phyloP scores from a whole-genome alignment of 1,139 yeast species.

The Hanseniaspora uvarum region DNA sequence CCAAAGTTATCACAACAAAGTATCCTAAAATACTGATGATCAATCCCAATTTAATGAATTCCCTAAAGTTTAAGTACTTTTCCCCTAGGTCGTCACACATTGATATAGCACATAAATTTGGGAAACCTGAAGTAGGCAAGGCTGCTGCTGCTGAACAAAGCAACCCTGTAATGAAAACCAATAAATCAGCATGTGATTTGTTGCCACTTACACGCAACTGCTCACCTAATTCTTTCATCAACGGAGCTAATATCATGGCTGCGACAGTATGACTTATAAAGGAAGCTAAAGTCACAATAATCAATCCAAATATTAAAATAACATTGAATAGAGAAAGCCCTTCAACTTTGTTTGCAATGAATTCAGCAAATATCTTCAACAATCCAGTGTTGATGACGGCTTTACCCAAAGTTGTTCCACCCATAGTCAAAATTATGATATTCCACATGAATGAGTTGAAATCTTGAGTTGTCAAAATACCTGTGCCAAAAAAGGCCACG shows the following conservation, averaged over 20 bases:
- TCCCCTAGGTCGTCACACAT: constrained; percentile 84
- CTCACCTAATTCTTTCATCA: constrained; percentile 78
- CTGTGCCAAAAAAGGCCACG: constrained; percentile 77
- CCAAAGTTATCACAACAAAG: constrained; percentile 60
- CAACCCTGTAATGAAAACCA: constrained; percentile 76
- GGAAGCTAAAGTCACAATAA: constrained; percentile 76
- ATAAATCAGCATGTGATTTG: constrained; percentile 39
- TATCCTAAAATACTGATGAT: constrained; percentile 73
- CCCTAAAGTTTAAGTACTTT: constrained; percentile 70
- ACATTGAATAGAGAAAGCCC: constrained; percentile 59
- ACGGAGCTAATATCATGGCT: constrained; percentile 78
- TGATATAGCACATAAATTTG: constrained; percentile 89
- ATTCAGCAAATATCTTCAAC: constrained; percentile 61
- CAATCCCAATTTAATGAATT: constrained; percentile 77
- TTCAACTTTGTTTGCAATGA: constrained; percentile 52
- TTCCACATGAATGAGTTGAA: constrained; percentile 92
- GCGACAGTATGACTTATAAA: constrained; percentile 95
- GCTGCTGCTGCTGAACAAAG: constrained; percentile 93
- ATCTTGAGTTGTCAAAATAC: constrained; percentile 71
- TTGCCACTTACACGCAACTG: constrained; percentile 34
- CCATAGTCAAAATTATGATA: constrained; percentile 88
- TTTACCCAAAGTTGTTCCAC: constrained; percentile 86
- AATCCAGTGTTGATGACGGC: constrained; percentile 85
- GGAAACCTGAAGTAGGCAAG: constrained; percentile 91
- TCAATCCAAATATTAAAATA: constrained; percentile 62